Evolutionary conservation across 768 basidiomycete genomes (phyloP).

Genomic region (Mycena leptocephala): DNA sequence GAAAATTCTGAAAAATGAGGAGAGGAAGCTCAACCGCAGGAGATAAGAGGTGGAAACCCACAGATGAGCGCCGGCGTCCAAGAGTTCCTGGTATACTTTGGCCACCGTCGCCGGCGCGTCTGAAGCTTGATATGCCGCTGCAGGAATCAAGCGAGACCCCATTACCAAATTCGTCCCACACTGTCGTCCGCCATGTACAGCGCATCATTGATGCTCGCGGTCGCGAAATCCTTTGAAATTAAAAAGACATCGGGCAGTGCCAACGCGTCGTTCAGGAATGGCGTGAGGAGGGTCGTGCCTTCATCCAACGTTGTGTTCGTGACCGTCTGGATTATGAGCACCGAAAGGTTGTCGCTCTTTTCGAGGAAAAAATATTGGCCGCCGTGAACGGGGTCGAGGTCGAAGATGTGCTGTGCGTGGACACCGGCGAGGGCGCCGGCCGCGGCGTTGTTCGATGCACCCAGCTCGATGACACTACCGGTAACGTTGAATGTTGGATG

Average conservation of each 20-base stretch:
- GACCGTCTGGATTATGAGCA: neutral
- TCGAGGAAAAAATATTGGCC: constrained; percentile 48
- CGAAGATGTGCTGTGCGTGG: constrained; percentile 55
- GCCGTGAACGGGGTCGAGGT: constrained; percentile 46
- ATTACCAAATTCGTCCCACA: constrained; percentile 23
- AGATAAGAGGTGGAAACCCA: constrained; percentile 1
- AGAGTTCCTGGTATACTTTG: constrained; percentile 39
- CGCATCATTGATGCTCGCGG: constrained; percentile 25
- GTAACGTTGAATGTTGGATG: no score
- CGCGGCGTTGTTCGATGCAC: constrained; percentile 31
- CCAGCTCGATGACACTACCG: constrained; percentile 38
- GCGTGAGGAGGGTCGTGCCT: constrained; percentile 34
- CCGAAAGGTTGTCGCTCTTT: neutral
- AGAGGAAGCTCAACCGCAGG: neutral
- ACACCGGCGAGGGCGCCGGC: constrained; percentile 44
- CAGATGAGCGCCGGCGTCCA: constrained; percentile 31
- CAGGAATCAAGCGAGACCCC: constrained; percentile 38
- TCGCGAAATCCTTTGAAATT: neutral
- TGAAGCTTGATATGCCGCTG: constrained; percentile 15
- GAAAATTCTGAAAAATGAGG: constrained; percentile 30
- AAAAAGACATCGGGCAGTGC: constrained; percentile 31
- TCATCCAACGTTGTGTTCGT: constrained; percentile 37
- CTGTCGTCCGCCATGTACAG: constrained; percentile 29
- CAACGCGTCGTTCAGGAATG: constrained; percentile 37
- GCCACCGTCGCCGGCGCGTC: constrained; percentile 27